Evolutionary conservation across 129 eudicot species (phyloP).

Genomic region (Apium graveolens): DNA sequence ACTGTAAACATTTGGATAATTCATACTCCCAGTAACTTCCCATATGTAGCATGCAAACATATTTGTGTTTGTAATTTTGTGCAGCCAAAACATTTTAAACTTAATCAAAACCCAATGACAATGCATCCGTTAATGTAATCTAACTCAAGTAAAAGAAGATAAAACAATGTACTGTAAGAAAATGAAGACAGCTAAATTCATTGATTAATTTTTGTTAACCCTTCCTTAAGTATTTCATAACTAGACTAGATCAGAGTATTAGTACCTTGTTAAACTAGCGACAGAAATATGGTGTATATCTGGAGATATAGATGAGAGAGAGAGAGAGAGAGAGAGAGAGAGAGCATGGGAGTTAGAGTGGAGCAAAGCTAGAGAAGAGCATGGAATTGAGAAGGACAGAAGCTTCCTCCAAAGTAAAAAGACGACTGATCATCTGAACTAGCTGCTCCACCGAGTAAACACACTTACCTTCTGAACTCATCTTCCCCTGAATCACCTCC

Average conservation of each 20-base stretch:
- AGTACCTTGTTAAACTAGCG: too few relatives aligned
- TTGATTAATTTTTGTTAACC: not conserved
- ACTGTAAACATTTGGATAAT: not conserved
- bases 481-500: slow-evolving; percentile 36
- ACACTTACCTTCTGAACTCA: slow-evolving; percentile 26
- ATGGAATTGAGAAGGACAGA: slow-evolving; percentile 24
- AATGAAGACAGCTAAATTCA: not conserved
- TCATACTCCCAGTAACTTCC: not conserved
- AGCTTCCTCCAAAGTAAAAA: slow-evolving; percentile 16
- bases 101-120: not conserved
- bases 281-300: too few relatives aligned
- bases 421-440: not conserved
- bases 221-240: not conserved
- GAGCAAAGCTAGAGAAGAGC: slow-evolving; percentile 17
- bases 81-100: not conserved
- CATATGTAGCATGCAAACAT: too few relatives aligned
- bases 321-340: not conserved
- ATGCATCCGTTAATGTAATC: not conserved
- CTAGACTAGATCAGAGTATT: too few relatives aligned
- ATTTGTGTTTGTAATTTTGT: not conserved
- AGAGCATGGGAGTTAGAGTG: not conserved
- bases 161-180: not conserved
- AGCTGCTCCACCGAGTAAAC: slow-evolving; percentile 33
- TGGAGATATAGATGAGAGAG: not conserved
- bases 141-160: not conserved